Percentiles rank a stretch among this genome's conserved stretches.
These are phyloP conservation scores for Clavispora phyllophila DNA, from an alignment of 805 yeast genomes.

Conservation along the genomic window DNA sequence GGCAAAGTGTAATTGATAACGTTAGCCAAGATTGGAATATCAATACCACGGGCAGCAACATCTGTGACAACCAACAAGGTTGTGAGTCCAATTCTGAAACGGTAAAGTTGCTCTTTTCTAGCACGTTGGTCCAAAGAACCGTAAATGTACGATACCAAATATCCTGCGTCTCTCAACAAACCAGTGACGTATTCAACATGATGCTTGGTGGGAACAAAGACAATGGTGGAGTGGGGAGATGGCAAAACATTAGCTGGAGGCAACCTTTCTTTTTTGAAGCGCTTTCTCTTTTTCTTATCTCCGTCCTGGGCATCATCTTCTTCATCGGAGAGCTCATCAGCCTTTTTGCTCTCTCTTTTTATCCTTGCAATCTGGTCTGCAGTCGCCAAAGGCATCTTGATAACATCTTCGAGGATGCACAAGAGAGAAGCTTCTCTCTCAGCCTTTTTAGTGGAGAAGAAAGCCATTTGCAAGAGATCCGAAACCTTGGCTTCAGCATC, in stretches of 20 bases:
- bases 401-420: constrained; percentile 73
- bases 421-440: constrained; percentile 89
- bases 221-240: constrained; percentile 78
- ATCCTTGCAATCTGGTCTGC: constrained; percentile 55
- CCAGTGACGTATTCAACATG: constrained; percentile 88
- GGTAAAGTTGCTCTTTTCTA: constrained; percentile 79
- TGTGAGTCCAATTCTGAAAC: constrained; percentile 80
- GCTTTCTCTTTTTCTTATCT: constrained; percentile 28
- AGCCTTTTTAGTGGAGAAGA: constrained; percentile 69
- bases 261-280: constrained; percentile 48
- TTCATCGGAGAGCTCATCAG: constrained; percentile 35
- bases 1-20: constrained; percentile 91
- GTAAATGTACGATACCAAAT: constrained; percentile 82
- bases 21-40: constrained; percentile 92
- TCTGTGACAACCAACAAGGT: constrained; percentile 93
- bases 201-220: constrained; percentile 95
- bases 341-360: constrained; percentile 51
- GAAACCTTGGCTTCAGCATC: constrained; percentile 92
- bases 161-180: constrained; percentile 72
- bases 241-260: constrained; percentile 85
- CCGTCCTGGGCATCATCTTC: constrained; percentile 25
- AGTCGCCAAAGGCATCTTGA: constrained; percentile 77
- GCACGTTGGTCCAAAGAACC: constrained; percentile 96
- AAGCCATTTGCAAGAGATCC: constrained; percentile 87
- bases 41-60: constrained; percentile 98